Evolutionary conservation across 2,329 filamentous ascomycete genomes (phyloP).

Genomic region (Fusarium sp.): DNA sequence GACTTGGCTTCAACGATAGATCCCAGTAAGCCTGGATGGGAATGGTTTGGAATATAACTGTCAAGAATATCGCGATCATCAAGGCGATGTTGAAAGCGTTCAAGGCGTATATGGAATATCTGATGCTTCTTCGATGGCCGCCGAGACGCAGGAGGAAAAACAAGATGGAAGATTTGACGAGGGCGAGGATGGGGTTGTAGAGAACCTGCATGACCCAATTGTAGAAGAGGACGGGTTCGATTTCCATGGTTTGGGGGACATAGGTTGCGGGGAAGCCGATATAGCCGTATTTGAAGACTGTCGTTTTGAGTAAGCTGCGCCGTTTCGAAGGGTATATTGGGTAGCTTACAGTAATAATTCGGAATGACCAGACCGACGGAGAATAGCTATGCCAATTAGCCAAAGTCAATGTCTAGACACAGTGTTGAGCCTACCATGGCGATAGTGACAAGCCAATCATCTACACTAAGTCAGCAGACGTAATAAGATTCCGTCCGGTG

Average conservation of each 20-base stretch:
- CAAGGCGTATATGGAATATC: conserved; percentile 46
- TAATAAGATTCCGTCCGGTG: not conserved
- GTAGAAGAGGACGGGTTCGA: conserved; percentile 35
- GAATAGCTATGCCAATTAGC: conserved; percentile 8
- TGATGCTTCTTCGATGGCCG: conserved; percentile 44
- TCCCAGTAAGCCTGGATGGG: conserved; percentile 52
- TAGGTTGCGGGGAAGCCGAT: conserved; percentile 22
- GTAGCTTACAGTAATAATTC: conserved; percentile 30
- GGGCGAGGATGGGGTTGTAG: conserved; percentile 59
- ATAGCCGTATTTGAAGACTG: conserved; percentile 37
- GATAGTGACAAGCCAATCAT: conserved; percentile 31
- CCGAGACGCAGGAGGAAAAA: conserved; percentile 57
- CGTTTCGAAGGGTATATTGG: fast-evolving
- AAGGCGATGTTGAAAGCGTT: conserved; percentile 47
- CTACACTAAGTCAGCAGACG: conserved; percentile 5
- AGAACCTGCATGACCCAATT: conserved; percentile 45
- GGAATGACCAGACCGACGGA: conserved; percentile 29
- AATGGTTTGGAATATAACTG: conserved; percentile 54
- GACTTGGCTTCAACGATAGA: conserved; percentile 8
- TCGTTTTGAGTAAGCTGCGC: not conserved
- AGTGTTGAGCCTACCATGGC: conserved; percentile 26
- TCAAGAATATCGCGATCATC: conserved; percentile 51
- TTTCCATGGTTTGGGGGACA: conserved; percentile 16
- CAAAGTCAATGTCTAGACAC: not conserved
- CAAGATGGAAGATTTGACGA: conserved; percentile 59